phyloP scores from a whole-genome alignment of 768 basidiomycete species.

The Amanita jacksonii region DNA sequence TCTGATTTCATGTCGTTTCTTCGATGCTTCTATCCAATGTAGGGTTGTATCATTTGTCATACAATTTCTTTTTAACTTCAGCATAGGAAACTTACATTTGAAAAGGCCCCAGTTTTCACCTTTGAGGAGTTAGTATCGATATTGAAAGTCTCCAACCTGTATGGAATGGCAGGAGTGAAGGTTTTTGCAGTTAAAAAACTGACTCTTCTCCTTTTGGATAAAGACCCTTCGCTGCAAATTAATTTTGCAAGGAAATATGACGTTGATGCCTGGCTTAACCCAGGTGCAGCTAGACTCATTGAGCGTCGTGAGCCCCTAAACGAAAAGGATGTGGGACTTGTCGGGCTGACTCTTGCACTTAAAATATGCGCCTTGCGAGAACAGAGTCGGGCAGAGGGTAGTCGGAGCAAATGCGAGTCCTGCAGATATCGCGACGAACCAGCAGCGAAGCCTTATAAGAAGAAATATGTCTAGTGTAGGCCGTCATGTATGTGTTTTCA shows the following conservation, averaged over 20 bases:
- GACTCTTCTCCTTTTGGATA: conserved; percentile 1
- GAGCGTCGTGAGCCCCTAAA: not conserved
- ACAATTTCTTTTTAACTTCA: not conserved
- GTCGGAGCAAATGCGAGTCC: too few species aligned
- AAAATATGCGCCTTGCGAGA: not conserved
- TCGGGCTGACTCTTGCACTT: not conserved
- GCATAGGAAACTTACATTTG: not conserved
- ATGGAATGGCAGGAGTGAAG: not conserved
- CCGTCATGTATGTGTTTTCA: too few species aligned
- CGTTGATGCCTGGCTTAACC: not conserved
- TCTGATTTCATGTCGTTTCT: conserved; percentile 18
- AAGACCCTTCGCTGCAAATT: not conserved
- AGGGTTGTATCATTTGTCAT: conserved; percentile 7
- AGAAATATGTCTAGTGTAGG: too few species aligned
- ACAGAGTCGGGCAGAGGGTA: too few species aligned
- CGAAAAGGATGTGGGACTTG: not conserved
- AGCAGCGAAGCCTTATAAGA: too few species aligned
- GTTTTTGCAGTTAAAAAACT: not conserved
- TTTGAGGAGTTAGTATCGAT: conserved; percentile 5
- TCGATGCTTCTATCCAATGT: conserved; percentile 20
- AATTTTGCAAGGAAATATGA: not conserved
- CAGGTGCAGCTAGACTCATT: not conserved
- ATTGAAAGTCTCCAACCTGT: not conserved
- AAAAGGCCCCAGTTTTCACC: not conserved
- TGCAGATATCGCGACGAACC: too few species aligned